phyloP scores from a whole-genome alignment of 139 green algal species.

The Chlamydomonas asymmetrica region DNA sequence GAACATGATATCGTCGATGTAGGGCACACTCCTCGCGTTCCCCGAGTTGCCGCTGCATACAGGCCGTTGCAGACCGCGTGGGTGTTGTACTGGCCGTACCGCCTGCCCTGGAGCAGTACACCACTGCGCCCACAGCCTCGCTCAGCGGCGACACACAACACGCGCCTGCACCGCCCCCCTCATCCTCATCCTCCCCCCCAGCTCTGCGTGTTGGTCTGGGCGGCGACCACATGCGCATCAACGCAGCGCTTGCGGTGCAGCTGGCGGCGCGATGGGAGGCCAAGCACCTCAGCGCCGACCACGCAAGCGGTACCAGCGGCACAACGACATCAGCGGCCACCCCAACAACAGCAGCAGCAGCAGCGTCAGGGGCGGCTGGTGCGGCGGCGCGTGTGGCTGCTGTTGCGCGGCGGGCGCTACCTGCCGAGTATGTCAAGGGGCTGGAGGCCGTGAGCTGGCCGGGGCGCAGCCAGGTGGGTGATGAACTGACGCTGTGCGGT shows the following conservation, averaged over 20 bases:
- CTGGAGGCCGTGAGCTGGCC: constrained; percentile 60
- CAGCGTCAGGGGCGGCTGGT: too few relatives aligned
- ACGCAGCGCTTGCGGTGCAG: constrained; percentile 81
- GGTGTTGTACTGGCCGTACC: constrained; percentile 34
- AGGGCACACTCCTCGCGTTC: too few relatives aligned
- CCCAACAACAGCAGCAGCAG: constrained; percentile 24
- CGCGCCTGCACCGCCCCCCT: too few relatives aligned
- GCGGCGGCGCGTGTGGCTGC: constrained; percentile 25
- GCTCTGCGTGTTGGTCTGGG: constrained; percentile 78
- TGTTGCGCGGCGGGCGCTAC: constrained; percentile 30
- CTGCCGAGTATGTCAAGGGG: constrained; percentile 63
- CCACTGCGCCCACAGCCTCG: constrained; percentile 3
- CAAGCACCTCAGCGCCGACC: too few relatives aligned
- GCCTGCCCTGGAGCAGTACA: constrained; percentile 39
- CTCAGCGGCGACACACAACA: too few relatives aligned
- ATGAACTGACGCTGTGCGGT: too few relatives aligned
- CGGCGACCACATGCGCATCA: constrained; percentile 86
- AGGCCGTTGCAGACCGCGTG: constrained; percentile 46
- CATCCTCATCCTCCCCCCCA: too few relatives aligned
- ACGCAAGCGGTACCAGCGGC: too few relatives aligned
- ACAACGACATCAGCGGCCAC: constrained; percentile 3
- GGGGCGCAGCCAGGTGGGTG: constrained; percentile 76
- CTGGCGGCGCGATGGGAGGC: constrained; percentile 75
- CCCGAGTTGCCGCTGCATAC: too few relatives aligned
- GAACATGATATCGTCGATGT: too few relatives aligned